Evolutionary conservation across 805 yeast species (phyloP), one percentile per base, ranked within the genome.

Genomic region (Candida silvicultrix): DNA sequence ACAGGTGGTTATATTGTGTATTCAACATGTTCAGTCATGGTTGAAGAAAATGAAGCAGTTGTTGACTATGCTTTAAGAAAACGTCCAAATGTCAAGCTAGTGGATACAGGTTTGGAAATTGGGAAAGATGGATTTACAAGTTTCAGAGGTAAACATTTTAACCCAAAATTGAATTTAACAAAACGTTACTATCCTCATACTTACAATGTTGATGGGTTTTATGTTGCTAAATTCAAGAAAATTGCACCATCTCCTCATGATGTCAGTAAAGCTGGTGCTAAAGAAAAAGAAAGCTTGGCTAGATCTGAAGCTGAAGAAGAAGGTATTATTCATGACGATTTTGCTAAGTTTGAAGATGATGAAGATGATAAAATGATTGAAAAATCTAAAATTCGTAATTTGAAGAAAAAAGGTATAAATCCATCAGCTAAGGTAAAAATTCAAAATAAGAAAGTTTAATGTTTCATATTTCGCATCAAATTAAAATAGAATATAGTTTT

Each of bases 111-210:
- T 14, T 76, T 94, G 54, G 86, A 81, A 47, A 94, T 94, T 52
- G 99, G 99, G 67, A 89, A 89, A 62, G 95, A 88, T 58, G 99
- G 98, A 7, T 94, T 92, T 70, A 83, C 95, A 5, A 82, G 90
- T 36, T 94, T 76, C 72, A 78, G 98, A 65, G 99, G 99, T 42
- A 92, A 90, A 68, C 86, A 80, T 47, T 94, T 90, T 74, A 81
- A 85, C 63, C 77, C 87, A 39, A 79, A 78, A 55, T 65, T 94
- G 45, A 78, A 80, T 42, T 70, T 92, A 57, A 90, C 98, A 3
- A 81, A 96, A 73, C 81, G 99, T 67, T 94, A 92, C 68, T 94
- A 94, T 65, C 99, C 99, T 45, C 99, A 94, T 69, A 90, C 96
- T 23, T 94, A 94, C 65, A 94, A 94, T 66, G 99, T 94, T 45